These are phyloP conservation scores for Suillus ampliporus DNA, from an alignment of 768 basidiomycete species.

Conservation along the genomic window DNA sequence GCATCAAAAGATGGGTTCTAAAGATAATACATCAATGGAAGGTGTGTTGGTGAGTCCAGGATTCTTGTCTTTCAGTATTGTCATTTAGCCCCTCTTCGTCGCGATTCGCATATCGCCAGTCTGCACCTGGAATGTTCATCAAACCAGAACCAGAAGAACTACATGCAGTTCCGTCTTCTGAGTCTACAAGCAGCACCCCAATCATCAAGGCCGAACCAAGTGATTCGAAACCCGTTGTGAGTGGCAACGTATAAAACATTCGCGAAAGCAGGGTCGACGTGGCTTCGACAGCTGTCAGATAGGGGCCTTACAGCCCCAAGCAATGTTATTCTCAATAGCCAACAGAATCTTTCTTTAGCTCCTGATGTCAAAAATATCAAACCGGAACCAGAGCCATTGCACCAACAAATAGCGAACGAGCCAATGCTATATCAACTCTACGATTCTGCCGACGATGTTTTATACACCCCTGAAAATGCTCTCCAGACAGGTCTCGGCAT, in stretches of 20 bases:
- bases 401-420: conserved; percentile 6
- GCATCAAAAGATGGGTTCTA: conserved; percentile 1
- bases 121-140: neutral
- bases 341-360: neutral
- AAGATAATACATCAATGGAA: neutral
- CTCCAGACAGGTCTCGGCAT: conserved; percentile 57
- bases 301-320: neutral
- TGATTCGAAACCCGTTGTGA: neutral
- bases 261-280: no score
- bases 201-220: neutral
- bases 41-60: neutral
- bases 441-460: conserved; percentile 47
- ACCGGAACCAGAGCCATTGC: neutral
- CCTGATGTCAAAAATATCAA: neutral
- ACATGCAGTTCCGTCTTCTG: neutral
- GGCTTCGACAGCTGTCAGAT: neutral
- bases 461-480: conserved; percentile 53
- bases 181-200: neutral
- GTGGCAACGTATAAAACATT: neutral
- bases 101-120: neutral
- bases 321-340: neutral
- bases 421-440: conserved; percentile 43
- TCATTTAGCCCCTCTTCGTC: conserved; percentile 4
- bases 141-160: conserved; percentile 3
- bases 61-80: neutral